phyloP scores from a whole-genome alignment of 1,284 basidiomycete genomes.

The Phenoliferia sp. region DNA sequence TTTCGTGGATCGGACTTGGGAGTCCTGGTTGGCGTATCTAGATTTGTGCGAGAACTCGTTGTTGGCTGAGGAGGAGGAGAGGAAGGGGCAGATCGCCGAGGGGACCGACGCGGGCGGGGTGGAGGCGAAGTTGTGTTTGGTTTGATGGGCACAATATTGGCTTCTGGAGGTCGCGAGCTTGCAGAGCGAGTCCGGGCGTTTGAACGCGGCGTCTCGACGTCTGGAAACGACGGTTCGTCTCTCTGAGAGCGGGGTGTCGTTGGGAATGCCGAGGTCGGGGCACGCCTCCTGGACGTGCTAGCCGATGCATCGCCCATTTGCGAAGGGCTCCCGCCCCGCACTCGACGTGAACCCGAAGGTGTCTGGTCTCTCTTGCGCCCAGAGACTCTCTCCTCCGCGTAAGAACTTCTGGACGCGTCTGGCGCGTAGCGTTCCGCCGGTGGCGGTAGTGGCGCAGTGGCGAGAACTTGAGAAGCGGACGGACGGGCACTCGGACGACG shows the following conservation, averaged over 20 bases:
- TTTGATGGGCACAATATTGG: not conserved
- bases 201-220: too few species aligned
- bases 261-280: not conserved
- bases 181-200: too few species aligned
- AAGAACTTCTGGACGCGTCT: not conserved
- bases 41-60: not conserved
- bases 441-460: not conserved
- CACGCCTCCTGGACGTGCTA: not conserved
- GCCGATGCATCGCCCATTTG: not conserved
- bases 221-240: not conserved
- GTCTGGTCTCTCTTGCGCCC: not conserved
- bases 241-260: not conserved
- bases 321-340: not conserved
- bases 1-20: not conserved
- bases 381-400: not conserved
- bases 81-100: not conserved
- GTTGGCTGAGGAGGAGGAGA: not conserved
- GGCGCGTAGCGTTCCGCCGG: not conserved
- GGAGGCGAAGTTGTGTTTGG: slow-evolving; percentile 1
- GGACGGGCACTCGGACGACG: not conserved
- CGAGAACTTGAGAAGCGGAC: not conserved
- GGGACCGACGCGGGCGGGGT: not conserved
- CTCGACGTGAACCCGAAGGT: not conserved
- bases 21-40: not conserved
- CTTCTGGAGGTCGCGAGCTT: not conserved